These are phyloP conservation scores for Hyphodiscus sp. DNA, from an alignment of 2,329 filamentous ascomycete genomes.

Conservation along the genomic window DNA sequence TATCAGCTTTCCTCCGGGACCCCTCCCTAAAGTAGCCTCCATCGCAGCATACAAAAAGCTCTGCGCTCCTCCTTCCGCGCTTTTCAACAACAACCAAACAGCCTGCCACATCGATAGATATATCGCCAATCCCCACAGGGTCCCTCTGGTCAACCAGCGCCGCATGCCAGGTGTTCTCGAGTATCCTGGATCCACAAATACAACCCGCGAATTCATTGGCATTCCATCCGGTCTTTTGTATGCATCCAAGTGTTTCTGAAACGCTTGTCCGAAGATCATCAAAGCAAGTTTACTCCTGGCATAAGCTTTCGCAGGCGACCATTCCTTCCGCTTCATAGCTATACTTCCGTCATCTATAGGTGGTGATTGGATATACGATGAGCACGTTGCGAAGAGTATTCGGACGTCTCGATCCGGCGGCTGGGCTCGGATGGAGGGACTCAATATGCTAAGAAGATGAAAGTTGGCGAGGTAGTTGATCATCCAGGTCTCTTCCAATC, in stretches of 20 bases:
- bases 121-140: slow-evolving; percentile 67
- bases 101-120: slow-evolving; percentile 75
- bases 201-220: slow-evolving; percentile 74
- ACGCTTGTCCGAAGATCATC: slow-evolving; percentile 82
- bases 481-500: slow-evolving; percentile 85
- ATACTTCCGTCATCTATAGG: slow-evolving; percentile 49
- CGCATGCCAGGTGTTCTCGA: slow-evolving; percentile 81
- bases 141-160: slow-evolving; percentile 80
- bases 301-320: slow-evolving; percentile 53
- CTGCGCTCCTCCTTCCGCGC: slow-evolving; percentile 75
- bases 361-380: slow-evolving; percentile 76
- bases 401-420: slow-evolving; percentile 91
- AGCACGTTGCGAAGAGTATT: slow-evolving; percentile 79
- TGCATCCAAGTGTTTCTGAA: slow-evolving; percentile 83
- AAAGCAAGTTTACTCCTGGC: slow-evolving; percentile 69
- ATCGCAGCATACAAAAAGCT: slow-evolving; percentile 80
- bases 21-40: slow-evolving; percentile 64
- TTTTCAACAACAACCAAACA: slow-evolving; percentile 86
- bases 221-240: slow-evolving; percentile 79
- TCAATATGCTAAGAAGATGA: slow-evolving; percentile 85
- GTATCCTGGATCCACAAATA: slow-evolving; percentile 82
- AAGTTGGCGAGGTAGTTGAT: slow-evolving; percentile 95
- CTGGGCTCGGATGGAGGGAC: slow-evolving; percentile 82
- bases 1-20: slow-evolving; percentile 62
- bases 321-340: slow-evolving; percentile 39